A percentile compares a stretch with the other conserved stretches of the same genome.
Conservation (phyloP, 768 basidiomycete genomes). For the Boletus vinaceobasis region DNA sequence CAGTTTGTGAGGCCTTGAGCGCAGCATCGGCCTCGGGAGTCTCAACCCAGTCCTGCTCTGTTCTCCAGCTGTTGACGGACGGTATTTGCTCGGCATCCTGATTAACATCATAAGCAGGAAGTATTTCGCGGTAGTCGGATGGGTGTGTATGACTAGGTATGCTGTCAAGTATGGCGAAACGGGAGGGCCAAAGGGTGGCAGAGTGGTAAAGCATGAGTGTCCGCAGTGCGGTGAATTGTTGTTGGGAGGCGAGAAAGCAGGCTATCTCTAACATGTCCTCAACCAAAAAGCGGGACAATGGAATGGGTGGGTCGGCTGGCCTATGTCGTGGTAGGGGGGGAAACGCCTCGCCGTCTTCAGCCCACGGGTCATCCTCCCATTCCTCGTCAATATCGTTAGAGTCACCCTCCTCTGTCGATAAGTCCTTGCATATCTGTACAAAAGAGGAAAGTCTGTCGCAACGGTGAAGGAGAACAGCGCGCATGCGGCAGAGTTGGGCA, state of each 20-base stretch:
- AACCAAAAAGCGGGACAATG: conserved; percentile 62
- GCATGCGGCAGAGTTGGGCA: conserved; percentile 61
- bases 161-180: conserved; percentile 64
- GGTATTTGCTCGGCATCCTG: conserved; percentile 42
- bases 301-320: conserved; percentile 39
- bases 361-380: conserved; percentile 63
- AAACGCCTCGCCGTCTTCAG: conserved; percentile 42
- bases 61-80: conserved; percentile 44
- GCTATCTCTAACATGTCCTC: conserved; percentile 57
- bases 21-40: conserved; percentile 39
- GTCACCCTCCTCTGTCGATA: conserved; percentile 26
- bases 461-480: conserved; percentile 63
- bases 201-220: conserved; percentile 58
- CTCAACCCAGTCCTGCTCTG: conserved; percentile 60
- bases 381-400: conserved; percentile 42
- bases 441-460: conserved; percentile 73
- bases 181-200: conserved; percentile 60
- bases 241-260: conserved; percentile 60
- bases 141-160: conserved; percentile 76
- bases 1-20: conserved; percentile 31
- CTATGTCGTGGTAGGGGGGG: conserved; percentile 18
- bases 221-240: conserved; percentile 55
- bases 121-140: conserved; percentile 52
- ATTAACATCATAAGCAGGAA: conserved; percentile 57
- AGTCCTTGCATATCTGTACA: conserved; percentile 51